Base-by-base conservation (phyloP, 148 eudicot genomes). In the Hydrangea macrophylla region DNA sequence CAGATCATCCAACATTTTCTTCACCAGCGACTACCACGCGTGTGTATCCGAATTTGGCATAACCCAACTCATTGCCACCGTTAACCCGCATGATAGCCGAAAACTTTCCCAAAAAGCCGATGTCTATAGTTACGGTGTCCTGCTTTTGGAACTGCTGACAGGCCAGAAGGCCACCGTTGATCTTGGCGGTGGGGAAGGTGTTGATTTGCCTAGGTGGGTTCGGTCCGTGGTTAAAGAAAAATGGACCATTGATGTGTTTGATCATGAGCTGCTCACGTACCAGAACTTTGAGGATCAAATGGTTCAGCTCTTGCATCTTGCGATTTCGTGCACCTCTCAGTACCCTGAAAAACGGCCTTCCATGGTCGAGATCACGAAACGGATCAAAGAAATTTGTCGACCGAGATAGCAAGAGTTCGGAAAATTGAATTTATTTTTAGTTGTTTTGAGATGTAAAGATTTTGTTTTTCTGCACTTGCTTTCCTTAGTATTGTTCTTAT, bases 121-220 rank as follows among this genome's bases (percentile, higher is more conserved):
- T 40, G 76, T 80, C 48, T 80, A 76, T 45, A 76, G 81, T 42
- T 80, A 76, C 25, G 84, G 84, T 0, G 73, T 80, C 51, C 45
- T 76, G 31, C 69, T 80, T 1, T n/a, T 80, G 67, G 84, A 80
- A 36, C 51, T 80, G 27, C 35, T 73, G 9, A 70, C 80, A 0
- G 78, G 68, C 0, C 73, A 67, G 65, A 39, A 15, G n/a, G 78
- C 78, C 0, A 51, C 32, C 3, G 4, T 37, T 8, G 50, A 28
- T 1, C 0, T 44, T 8, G 17, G 22, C 22, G 22, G 50, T 1
- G 69, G 64, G 31, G 63, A 42, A 20, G 80, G 66, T 25, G 0
- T 60, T 8, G 73, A 80, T 25, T 36, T 80, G 50, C 73, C 73
- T 7, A 57, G 35, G 18, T 73, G 75, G 80, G 67, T 73, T 1